Percentiles rank a stretch among this genome's conserved stretches.
phyloP scores from a whole-genome alignment of 352 stramenopile genomes.

The Globisporangium radiosum region DNA sequence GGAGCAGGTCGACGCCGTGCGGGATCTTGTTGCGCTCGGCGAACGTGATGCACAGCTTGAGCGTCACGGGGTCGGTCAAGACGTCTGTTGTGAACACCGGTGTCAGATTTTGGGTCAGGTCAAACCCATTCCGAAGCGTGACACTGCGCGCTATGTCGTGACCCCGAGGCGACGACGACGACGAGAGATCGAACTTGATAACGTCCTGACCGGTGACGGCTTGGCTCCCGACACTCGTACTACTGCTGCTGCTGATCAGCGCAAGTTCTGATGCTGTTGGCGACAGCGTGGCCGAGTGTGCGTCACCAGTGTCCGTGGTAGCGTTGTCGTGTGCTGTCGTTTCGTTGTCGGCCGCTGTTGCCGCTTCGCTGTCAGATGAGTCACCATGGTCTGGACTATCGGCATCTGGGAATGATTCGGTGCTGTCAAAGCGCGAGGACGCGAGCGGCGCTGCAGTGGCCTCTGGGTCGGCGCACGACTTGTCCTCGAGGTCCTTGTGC shows the following conservation, averaged over 20 bases:
- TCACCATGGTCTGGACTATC: too few relatives aligned
- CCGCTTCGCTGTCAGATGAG: neutral
- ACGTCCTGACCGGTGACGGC: conserved; percentile 7
- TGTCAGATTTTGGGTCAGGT: conserved; percentile 66
- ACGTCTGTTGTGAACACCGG: conserved; percentile 79
- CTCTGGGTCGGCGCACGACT: conserved; percentile 3
- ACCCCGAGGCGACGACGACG: neutral
- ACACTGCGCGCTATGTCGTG: conserved; percentile 15
- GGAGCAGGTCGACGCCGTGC: conserved; percentile 53
- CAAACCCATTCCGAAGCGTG: conserved; percentile 26
- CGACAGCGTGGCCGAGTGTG: neutral
- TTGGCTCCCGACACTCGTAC: neutral
- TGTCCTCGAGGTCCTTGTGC: conserved; percentile 5
- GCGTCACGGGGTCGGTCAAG: conserved; percentile 55
- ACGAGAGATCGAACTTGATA: neutral
- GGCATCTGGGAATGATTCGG: too few relatives aligned
- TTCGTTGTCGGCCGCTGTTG: neutral
- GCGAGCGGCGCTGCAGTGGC: conserved; percentile 1
- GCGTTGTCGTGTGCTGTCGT: neutral
- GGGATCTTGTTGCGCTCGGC: conserved; percentile 47
- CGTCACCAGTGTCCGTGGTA: neutral
- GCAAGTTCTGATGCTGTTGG: neutral
- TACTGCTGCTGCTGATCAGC: neutral
- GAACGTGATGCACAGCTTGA: conserved; percentile 70
- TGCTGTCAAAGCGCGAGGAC: conserved; percentile 3